These are phyloP conservation scores for Taiwanofungus camphoratus DNA, from an alignment of 1,284 basidiomycete species.

Conservation along the genomic window DNA sequence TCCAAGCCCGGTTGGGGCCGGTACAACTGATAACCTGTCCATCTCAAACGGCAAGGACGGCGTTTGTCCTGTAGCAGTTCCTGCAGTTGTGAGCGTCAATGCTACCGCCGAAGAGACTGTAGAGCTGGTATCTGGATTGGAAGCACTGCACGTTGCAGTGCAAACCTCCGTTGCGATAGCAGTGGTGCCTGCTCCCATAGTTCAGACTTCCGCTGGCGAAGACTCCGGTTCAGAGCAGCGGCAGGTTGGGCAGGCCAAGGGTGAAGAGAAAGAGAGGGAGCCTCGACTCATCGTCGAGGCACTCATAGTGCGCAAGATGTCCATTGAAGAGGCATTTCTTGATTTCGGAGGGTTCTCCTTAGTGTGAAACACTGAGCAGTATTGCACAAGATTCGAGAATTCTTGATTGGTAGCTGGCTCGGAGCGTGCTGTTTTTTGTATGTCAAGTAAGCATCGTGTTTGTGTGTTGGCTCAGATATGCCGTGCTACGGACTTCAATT, in stretches of 20 bases:
- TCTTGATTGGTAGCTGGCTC: too few relatives aligned
- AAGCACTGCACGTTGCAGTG: conserved; percentile 29
- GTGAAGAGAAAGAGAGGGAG: conserved; percentile 23
- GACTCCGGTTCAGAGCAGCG: not conserved
- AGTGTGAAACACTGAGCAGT: conserved; percentile 7
- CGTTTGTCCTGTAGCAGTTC: not conserved
- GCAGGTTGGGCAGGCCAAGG: conserved; percentile 2
- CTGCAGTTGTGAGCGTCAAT: conserved; percentile 1
- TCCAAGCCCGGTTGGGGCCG: not conserved
- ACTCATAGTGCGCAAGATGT: conserved; percentile 68
- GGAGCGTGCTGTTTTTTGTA: too few relatives aligned
- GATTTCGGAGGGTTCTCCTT: conserved; percentile 66
- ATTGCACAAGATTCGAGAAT: too few relatives aligned
- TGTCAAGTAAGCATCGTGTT: too few relatives aligned
- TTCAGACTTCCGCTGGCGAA: conserved; percentile 7
- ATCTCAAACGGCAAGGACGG: not conserved
- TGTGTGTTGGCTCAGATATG: too few relatives aligned
- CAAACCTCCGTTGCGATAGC: conserved; percentile 13
- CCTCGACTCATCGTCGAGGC: conserved; percentile 71
- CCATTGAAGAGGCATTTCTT: conserved; percentile 64
- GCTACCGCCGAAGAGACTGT: conserved; percentile 9
- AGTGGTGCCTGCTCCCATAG: not conserved
- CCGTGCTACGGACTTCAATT: too few relatives aligned
- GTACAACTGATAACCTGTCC: not conserved
- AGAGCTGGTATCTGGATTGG: conserved; percentile 24